phyloP scores from a whole-genome alignment of 2,329 filamentous ascomycete species.

The Arachnomyces sp. region DNA sequence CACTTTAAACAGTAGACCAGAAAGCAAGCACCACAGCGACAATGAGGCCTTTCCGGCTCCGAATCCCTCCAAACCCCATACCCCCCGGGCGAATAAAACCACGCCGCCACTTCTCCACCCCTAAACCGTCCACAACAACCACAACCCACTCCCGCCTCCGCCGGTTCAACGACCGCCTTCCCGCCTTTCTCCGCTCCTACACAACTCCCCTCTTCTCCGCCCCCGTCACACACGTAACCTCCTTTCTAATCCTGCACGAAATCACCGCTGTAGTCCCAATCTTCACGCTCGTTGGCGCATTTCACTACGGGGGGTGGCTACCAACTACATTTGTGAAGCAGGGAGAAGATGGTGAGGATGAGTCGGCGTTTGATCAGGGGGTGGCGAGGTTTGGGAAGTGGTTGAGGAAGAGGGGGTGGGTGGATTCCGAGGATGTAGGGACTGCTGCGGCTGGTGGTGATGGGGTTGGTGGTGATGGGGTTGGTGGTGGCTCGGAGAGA shows the following conservation, averaged over 20 bases:
- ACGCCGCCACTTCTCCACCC: slow-evolving; percentile 18
- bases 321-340: slow-evolving; percentile 38
- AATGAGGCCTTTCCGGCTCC: too few relatives aligned
- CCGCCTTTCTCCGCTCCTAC: slow-evolving; percentile 59
- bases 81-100: not conserved
- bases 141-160: slow-evolving; percentile 23
- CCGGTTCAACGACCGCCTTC: slow-evolving; percentile 44
- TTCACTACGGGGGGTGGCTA: slow-evolving; percentile 71
- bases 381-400: slow-evolving; percentile 69
- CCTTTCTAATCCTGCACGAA: slow-evolving; percentile 88
- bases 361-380: slow-evolving; percentile 45
- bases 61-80: too few relatives aligned
- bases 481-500: slow-evolving; percentile 24
- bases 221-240: slow-evolving; percentile 71
- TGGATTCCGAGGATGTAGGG: slow-evolving; percentile 37
- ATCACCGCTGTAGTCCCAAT: slow-evolving; percentile 78
- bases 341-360: slow-evolving; percentile 25
- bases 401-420: slow-evolving; percentile 72
- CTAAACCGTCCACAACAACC: slow-evolving; percentile 10
- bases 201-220: slow-evolving; percentile 62
- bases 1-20: too few relatives aligned
- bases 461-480: slow-evolving; percentile 16
- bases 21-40: too few relatives aligned
- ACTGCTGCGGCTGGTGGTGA: slow-evolving; percentile 18
- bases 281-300: slow-evolving; percentile 61